Conservation (phyloP, 2,329 filamentous ascomycete species). For the Colletotrichum coccodes region DNA sequence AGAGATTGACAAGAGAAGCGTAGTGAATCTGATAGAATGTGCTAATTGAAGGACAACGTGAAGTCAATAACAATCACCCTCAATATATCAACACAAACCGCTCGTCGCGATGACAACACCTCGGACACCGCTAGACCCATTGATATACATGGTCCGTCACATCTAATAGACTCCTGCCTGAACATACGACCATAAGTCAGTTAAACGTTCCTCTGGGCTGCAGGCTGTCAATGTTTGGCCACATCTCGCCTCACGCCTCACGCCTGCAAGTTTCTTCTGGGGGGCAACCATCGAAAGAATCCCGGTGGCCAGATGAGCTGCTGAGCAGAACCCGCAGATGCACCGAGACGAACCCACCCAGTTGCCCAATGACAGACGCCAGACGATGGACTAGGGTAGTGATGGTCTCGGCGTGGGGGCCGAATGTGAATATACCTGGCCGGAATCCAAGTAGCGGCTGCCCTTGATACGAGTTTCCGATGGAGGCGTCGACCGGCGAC, state of each 20-base stretch:
- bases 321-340: not conserved
- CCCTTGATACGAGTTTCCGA: not conserved
- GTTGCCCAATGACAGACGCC: not conserved
- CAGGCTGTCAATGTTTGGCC: not conserved
- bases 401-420: not conserved
- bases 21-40: no score
- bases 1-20: no score
- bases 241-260: not conserved
- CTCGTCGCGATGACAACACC: no score
- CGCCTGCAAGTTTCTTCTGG: no score
- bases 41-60: no score
- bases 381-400: conserved; percentile 12
- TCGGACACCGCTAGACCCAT: no score
- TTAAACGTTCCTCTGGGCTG: not conserved
- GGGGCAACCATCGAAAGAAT: not conserved
- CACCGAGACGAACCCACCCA: not conserved
- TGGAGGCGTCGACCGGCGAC: not conserved
- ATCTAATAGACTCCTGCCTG: not conserved
- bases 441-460: not conserved
- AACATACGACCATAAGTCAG: not conserved
- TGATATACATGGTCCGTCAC: not conserved
- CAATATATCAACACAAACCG: no score
- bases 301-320: no score
- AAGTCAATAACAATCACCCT: no score
- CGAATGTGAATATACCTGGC: not conserved